Evolutionary conservation across 805 yeast species (phyloP).

Genomic region (Saccharomycopsis amapae): DNA sequence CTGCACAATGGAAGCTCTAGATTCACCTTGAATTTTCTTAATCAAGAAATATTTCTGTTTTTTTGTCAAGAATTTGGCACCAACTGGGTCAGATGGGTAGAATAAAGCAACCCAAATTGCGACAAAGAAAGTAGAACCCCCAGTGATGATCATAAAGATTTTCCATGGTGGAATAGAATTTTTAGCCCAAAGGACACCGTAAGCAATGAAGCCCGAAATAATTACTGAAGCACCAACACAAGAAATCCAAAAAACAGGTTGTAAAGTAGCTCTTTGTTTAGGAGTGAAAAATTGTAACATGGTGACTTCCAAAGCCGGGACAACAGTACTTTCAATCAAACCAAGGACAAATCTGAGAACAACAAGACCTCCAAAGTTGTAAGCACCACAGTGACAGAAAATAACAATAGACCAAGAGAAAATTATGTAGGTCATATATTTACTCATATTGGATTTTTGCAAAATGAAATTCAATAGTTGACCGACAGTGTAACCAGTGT

Average conservation of each 20-base stretch:
- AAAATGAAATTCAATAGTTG: constrained; percentile 29
- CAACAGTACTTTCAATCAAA: constrained; percentile 38
- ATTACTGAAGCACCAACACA: constrained; percentile 35
- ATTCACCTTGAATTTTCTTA: constrained; percentile 34
- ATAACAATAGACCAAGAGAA: constrained; percentile 27
- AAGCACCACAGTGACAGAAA: constrained; percentile 27
- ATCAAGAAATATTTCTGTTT: constrained; percentile 42
- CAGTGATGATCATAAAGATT: constrained; percentile 41
- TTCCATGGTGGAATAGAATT: constrained; percentile 37
- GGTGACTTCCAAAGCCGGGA: constrained; percentile 40
- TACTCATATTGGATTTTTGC: constrained; percentile 27
- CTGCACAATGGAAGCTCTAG: constrained; percentile 38
- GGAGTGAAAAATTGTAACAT: constrained; percentile 36
- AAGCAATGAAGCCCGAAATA: constrained; percentile 38
- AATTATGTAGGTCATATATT: constrained; percentile 23
- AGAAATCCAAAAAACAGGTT: constrained; percentile 40
- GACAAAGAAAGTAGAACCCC: constrained; percentile 37
- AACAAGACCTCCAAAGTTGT: constrained; percentile 27
- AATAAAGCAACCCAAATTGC: constrained; percentile 28
- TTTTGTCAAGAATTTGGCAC: constrained; percentile 33
- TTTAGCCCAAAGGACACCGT: constrained; percentile 29
- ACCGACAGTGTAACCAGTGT: constrained; percentile 35
- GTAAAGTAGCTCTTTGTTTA: constrained; percentile 36
- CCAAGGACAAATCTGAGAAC: constrained; percentile 33
- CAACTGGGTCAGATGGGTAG: constrained; percentile 45